Percentiles rank a stretch among this genome's conserved stretches.
Conservation (phyloP, 2,329 filamentous ascomycete species). For the Microdochium trichocladiopsis region DNA sequence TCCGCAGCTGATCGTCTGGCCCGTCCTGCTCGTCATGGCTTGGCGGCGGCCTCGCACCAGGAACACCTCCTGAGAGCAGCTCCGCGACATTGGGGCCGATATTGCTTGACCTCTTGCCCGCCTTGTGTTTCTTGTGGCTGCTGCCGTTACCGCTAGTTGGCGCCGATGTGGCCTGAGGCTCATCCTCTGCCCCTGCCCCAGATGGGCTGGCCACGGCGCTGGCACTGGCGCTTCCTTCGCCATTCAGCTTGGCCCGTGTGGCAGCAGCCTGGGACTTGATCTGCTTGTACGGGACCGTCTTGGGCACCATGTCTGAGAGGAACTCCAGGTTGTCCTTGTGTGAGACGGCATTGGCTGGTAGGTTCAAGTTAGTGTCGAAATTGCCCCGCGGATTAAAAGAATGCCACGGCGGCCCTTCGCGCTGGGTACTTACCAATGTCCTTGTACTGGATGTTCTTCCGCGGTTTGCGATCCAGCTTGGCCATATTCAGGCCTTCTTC, state of each 20-base stretch:
- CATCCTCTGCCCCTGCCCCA: constrained; percentile 14
- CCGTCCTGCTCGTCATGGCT: constrained; percentile 14
- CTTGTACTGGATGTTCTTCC: constrained; percentile 91
- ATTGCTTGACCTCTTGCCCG: constrained; percentile 20
- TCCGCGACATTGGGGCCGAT: constrained; percentile 10
- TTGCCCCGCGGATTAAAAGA: too few species aligned
- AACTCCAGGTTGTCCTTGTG: constrained; percentile 94
- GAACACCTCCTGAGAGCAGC: not conserved
- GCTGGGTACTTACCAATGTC: constrained; percentile 67
- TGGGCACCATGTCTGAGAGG: constrained; percentile 82
- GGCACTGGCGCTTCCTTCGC: constrained; percentile 28
- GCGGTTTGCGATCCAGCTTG: constrained; percentile 84
- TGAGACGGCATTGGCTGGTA: constrained; percentile 70
- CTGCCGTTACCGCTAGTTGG: constrained; percentile 4
- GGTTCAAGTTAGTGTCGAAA: not conserved
- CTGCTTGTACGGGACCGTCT: constrained; percentile 73
- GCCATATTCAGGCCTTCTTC: constrained; percentile 81
- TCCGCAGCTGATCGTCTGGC: constrained; percentile 45
- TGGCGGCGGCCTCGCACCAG: not conserved
- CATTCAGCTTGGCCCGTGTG: constrained; percentile 39
- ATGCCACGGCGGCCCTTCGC: too few species aligned
- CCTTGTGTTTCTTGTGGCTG: constrained; percentile 31
- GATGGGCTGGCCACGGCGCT: constrained; percentile 12
- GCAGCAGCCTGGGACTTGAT: constrained; percentile 58
- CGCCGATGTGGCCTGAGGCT: constrained; percentile 14